A percentile compares a stretch with the other conserved stretches of the same genome.
These are phyloP conservation scores for Linderina pennispora DNA, from an alignment of 192 early-diverging fungal genomes.

Conservation along the genomic window DNA sequence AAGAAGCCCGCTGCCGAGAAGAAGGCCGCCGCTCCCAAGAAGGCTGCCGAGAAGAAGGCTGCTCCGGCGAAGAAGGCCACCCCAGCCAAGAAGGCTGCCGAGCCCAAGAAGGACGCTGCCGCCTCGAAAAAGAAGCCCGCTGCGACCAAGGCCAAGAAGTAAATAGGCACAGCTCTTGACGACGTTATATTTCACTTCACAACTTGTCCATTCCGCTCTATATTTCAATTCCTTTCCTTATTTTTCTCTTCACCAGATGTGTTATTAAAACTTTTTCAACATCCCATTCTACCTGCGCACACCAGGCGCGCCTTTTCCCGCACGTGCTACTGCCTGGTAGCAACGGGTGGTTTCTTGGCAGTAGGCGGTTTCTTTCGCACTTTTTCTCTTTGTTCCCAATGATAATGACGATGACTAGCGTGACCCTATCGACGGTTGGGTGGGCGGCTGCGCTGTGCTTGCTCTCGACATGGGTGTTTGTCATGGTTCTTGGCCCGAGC, in stretches of 20 bases:
- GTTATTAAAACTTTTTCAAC: no score
- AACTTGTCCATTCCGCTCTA: no score
- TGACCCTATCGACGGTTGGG: no score
- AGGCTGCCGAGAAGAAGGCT: conserved; percentile 10
- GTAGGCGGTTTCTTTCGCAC: no score
- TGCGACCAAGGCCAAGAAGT: conserved; percentile 1
- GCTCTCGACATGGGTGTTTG: conserved; percentile 27
- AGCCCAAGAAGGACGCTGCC: conserved; percentile 3
- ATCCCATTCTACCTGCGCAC: no score
- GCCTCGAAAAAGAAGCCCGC: conserved; percentile 14
- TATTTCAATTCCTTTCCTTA: no score
- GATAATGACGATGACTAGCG: no score
- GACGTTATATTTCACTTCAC: no score
- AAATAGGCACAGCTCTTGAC: neutral
- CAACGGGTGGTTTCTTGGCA: no score
- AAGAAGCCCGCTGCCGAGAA: conserved; percentile 2
- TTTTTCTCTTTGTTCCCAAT: no score
- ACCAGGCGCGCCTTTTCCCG: no score
- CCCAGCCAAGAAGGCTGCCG: conserved; percentile 14
- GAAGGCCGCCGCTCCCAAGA: conserved; percentile 13
- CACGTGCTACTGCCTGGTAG: conserved; percentile 1
- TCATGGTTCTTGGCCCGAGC: conserved; percentile 38
- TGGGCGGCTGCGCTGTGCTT: conserved; percentile 10
- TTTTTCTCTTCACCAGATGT: no score
- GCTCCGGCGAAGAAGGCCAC: conserved; percentile 1